Evolutionary conservation across 306 rosid species (phyloP).

Genomic region (Ochetophila trinervis): DNA sequence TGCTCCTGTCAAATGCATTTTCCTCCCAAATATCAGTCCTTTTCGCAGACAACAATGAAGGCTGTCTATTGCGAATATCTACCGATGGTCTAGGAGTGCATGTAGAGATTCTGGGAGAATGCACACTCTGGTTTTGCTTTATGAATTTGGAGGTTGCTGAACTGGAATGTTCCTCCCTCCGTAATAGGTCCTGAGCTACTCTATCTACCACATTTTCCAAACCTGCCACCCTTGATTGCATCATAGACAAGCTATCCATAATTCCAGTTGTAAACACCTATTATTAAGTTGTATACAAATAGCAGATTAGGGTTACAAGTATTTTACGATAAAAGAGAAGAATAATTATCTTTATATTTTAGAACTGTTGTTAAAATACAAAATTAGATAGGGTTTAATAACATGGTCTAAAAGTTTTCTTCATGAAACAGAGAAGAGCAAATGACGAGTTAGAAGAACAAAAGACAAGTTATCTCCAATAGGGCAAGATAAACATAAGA

Average conservation of each 20-base stretch:
- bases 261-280: conserved; percentile 69
- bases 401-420: neutral
- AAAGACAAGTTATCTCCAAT: neutral
- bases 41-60: conserved; percentile 41
- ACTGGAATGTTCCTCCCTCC: conserved; percentile 42
- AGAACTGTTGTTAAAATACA: neutral
- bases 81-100: conserved; percentile 70
- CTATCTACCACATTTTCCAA: conserved; percentile 63
- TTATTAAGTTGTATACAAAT: conserved; percentile 1
- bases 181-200: conserved; percentile 50
- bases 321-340: neutral
- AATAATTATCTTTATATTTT: neutral
- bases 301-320: neutral
- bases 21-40: conserved; percentile 48
- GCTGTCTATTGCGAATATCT: conserved; percentile 40
- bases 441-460: too few species aligned
- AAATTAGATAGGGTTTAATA: neutral
- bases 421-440: neutral
- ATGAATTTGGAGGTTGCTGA: conserved; percentile 49
- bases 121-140: conserved; percentile 45
- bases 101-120: conserved; percentile 62
- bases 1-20: conserved; percentile 46
- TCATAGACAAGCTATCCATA: conserved; percentile 60
- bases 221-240: conserved; percentile 66
- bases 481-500: neutral